Evolutionary conservation across 805 yeast genomes (phyloP), one percentile per base, ranked within the genome.

Genomic region (Saturnispora hagleri): DNA sequence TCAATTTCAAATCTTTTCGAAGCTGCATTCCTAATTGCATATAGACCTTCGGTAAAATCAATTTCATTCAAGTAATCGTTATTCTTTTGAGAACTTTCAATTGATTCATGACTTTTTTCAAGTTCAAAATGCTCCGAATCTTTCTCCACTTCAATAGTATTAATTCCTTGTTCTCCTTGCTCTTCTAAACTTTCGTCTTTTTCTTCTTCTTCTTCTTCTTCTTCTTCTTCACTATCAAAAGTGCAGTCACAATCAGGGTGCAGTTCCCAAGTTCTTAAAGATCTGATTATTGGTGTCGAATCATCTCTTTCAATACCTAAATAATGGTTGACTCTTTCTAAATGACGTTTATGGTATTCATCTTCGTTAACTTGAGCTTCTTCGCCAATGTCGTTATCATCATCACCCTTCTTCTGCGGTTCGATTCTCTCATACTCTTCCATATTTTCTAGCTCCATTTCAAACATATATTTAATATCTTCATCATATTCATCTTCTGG

Each of bases 401-500:
- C 42, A 38, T 38, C 42, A 18, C 15, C 15, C 20, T 20, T 20
- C 18, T 17, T 38, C 13, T 38, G 42, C 8, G 42, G 42, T 38
- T 59, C 65, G 2, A 43, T 35, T 22, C 48, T 34, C 34, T 50
- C 50, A 35, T 57, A 63, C n/a, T 57, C 57, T 13, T 65, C 65
- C 52, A 57, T 62, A 24, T 54, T 59, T 13, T 61, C 62, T 17
- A 62, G 48, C 40, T 65, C 66, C 51, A 62, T 51, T 50, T 67
- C 70, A 55, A 65, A 67, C 70, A 68, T 68, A 50, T 67, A 68
- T 40, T 57, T 58, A 17, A 67, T 58, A 54, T 84, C 89, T 57
- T 82, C 89, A 62, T 84, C 90, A 56, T 79, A 81, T 50, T 79
- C 69, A 62, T 84, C 90, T 51, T 80, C 80, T 47, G 72, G 71